Evolutionary conservation across 805 yeast species (phyloP), one percentile per base, ranked within the genome.

Genomic region (Ogataea dorogensis): DNA sequence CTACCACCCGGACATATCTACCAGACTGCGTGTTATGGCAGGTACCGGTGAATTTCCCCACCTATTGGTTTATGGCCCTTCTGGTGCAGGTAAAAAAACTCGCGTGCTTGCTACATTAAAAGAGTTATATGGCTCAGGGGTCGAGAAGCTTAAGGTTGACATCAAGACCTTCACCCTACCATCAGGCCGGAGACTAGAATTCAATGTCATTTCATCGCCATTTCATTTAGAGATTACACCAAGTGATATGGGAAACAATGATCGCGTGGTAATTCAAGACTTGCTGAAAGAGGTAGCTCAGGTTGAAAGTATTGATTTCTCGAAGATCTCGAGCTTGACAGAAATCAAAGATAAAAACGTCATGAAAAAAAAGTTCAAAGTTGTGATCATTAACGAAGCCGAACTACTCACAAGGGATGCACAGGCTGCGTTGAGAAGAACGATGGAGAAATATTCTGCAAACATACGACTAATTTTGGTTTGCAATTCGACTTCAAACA

Each of bases 1-100:
- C 34, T 89, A 73, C 57, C 95, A 88, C 54, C 61, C 61, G 0
- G 72, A 70, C 4, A 73, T 89, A 18, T 77, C 96, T 0, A 59
- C 66, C 23, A 74, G 82, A 40, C 65, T 93, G 22, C 61, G 65
- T 29, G 38, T 41, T 4, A 53, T 56, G 41, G 75, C 82, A 0
- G 59, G 73, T 0, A 73, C 86, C 2, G 89, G 88, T 0, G 97
- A 93, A 58, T 81, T 93, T 53, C 99, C 99, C 2, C 98, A 93
- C 65, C 61, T 93, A 30, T 65, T 93, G 17, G 75, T 93, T 2
- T 91, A 91, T 57, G 99, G 99, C 0, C 98, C 98, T 1, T 79
- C 88, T 23, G 99, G 99, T 4, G 86, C 95, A 11, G 99, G 99
- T 40, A 93, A 93, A 58, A 94, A 93, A 67, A 93, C 98, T 7